These are phyloP conservation scores for Vigna mungo DNA, from an alignment of 306 rosid species.

Conservation along the genomic window DNA sequence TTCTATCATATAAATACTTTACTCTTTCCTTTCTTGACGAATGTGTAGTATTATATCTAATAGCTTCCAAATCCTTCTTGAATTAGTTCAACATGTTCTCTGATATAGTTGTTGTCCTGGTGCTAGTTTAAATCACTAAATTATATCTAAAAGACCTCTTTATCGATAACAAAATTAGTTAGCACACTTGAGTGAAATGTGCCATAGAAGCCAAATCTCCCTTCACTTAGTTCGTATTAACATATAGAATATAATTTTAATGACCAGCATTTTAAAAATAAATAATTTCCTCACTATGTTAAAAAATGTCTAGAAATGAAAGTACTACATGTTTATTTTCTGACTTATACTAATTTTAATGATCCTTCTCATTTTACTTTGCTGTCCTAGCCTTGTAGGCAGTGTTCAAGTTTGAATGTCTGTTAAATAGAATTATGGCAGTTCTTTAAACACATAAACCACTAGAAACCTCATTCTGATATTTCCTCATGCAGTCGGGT, in stretches of 20 bases:
- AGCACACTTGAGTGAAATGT: neutral
- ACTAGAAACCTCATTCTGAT: slow-evolving; percentile 25
- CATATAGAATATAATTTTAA: neutral
- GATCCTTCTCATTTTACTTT: slow-evolving; percentile 19
- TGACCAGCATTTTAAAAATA: neutral
- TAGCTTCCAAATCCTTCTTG: neutral
- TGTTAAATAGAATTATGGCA: slow-evolving; percentile 10
- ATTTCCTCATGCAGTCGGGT: slow-evolving; percentile 71
- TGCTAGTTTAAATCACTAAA: neutral
- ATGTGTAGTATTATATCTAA: neutral
- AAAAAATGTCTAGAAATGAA: neutral
- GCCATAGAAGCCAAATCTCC: neutral
- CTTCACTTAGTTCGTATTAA: neutral
- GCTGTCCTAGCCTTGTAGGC: neutral
- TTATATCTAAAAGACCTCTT: neutral
- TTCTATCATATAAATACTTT: neutral
- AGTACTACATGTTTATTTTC: neutral
- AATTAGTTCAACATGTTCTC: slow-evolving; percentile 14
- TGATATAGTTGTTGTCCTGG: slow-evolving; percentile 1
- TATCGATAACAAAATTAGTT: neutral
- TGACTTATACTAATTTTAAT: neutral
- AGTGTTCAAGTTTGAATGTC: slow-evolving; percentile 29
- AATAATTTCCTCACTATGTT: neutral
- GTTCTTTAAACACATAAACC: slow-evolving; percentile 5
- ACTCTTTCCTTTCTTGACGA: neutral